A percentile compares a stretch with the other conserved stretches of the same genome.
phyloP scores from a whole-genome alignment of 306 rosid species.

The Dicorynia guianensis region DNA sequence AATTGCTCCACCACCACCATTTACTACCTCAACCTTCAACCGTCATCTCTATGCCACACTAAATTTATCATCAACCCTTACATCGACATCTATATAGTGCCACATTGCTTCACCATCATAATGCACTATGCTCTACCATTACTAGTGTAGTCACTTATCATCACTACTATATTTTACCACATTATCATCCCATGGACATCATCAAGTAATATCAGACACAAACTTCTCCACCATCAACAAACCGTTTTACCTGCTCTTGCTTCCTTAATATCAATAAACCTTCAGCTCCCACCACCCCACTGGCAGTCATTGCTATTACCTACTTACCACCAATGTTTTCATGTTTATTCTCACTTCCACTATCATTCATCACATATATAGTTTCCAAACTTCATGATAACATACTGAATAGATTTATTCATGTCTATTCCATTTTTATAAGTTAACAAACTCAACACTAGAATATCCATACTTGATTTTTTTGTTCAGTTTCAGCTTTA shows the following conservation, averaged over 20 bases:
- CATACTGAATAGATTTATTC: neutral
- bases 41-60: no score
- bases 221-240: neutral
- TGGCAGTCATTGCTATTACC: neutral
- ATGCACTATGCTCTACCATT: neutral
- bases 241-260: conserved; percentile 19
- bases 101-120: neutral
- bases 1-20: no score
- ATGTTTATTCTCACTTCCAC: conserved; percentile 12
- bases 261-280: conserved; percentile 24
- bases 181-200: conserved; percentile 24
- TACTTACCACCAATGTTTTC: conserved; percentile 6
- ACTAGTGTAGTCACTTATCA: neutral
- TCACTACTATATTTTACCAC: neutral
- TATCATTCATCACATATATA: conserved; percentile 11
- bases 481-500: neutral
- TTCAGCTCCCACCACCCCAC: conserved; percentile 11
- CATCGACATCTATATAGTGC: neutral
- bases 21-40: no score
- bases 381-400: conserved; percentile 10
- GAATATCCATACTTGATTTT: neutral
- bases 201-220: neutral
- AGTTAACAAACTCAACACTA: conserved; percentile 17
- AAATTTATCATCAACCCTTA: no score
- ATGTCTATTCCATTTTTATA: neutral